Base-by-base conservation (phyloP, 345 rosid species). In the Ceriops zippeliana region DNA sequence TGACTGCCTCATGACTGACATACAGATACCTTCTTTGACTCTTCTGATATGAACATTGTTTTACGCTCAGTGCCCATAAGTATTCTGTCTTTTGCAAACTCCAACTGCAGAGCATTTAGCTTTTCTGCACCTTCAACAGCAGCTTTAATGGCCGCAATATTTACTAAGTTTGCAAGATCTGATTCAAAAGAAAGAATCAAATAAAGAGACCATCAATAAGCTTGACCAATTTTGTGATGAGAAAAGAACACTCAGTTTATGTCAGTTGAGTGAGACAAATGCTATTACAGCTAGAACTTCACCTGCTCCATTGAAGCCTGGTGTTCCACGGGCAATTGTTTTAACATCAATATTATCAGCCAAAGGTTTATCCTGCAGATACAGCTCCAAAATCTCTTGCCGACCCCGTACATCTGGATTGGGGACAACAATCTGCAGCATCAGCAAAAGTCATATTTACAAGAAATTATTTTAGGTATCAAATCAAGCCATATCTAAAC, bases 221-320 rank as follows among this genome's bases (percentile, higher is more conserved):
- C 34, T 66, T 21, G 24, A 68, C n/a, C n/a, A 22, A 67, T 38
- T 56, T 54, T 38, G 53, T 16, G 1, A 30, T 5, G 37, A 53
- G 47, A 16, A 53, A 15, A 51, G 54, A 57, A 28, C 59, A 63
- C 20, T 52, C 28, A 28, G 67, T 21, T 21, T n/a, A 11, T 21
- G 31, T 1, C 37, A 73, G 38, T 24, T 52, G 6, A 27, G 17
- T 24, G 16, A 72, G 42, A 32, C 37, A 58, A 37, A 62, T 32
- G n/a, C n/a, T 47, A 13, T 35, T 61, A 58, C 58, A 54, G 24
- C 46, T 64, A 42, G 58, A 69, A 52, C 60, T 68, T 78, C 68
- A 95, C 97, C 99, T 70, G 98, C 99, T 65, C 99, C 99, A 78
- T 95, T 95, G 74, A 95, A 95, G 66, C 99, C 99, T 19, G 99